Conservation (phyloP, 2,329 filamentous ascomycete species). For the Colletotrichum limetticola region DNA sequence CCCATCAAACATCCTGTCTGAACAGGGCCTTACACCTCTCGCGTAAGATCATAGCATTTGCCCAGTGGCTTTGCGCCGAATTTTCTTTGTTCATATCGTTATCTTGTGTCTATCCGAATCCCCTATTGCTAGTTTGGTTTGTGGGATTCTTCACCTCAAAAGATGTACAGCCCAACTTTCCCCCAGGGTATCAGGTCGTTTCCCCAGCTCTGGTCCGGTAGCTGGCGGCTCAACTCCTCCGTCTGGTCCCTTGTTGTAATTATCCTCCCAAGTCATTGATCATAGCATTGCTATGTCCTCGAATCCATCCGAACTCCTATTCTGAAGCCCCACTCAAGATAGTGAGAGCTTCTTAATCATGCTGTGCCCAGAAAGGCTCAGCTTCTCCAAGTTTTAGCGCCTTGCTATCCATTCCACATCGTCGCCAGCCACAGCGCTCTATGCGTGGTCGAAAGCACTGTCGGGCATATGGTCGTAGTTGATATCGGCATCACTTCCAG, state of each 20-base stretch:
- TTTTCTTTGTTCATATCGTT: background rate
- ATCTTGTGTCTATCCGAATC: background rate
- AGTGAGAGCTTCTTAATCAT: background rate
- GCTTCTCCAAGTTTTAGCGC: background rate
- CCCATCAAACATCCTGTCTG: background rate
- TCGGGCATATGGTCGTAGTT: conserved; percentile 53
- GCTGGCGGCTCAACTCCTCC: conserved; percentile 1
- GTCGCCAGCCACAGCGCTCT: background rate
- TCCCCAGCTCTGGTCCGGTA: background rate
- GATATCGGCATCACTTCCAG: conserved; percentile 39
- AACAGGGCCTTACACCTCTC: background rate
- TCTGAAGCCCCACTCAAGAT: background rate
- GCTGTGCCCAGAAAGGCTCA: background rate
- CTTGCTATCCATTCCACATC: background rate
- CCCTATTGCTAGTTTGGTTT: background rate
- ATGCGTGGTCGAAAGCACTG: conserved; percentile 41
- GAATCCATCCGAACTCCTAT: conserved; percentile 13
- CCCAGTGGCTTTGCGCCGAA: background rate
- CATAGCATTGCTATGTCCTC: background rate
- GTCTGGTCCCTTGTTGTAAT: conserved; percentile 8
- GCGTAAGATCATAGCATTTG: background rate
- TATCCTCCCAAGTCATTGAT: conserved; percentile 17
- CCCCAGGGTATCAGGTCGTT: conserved; percentile 21
- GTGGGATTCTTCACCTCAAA: background rate
- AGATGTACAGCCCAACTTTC: background rate